A percentile compares a stretch with the other conserved stretches of the same genome.
Evolutionary conservation across 164 flowering plant genomes (phyloP).

Genomic region (Sedum album): DNA sequence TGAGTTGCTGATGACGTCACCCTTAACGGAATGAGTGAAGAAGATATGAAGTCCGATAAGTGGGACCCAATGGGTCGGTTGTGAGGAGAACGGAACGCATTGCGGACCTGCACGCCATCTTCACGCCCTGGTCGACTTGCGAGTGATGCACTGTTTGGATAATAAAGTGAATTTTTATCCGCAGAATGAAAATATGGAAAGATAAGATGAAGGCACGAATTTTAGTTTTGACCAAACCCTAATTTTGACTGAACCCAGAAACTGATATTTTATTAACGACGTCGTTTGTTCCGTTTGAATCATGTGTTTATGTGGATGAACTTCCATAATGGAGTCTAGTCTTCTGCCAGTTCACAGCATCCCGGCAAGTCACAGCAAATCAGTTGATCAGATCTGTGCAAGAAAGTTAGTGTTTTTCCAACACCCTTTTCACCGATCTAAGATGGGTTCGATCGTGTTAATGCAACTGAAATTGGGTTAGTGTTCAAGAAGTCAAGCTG

Average conservation of each 20-base stretch:
- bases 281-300: no score
- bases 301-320: no score
- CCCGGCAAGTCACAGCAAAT: no score
- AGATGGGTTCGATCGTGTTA: slow-evolving; percentile 61
- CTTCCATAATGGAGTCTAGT: no score
- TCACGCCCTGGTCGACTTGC: not conserved
- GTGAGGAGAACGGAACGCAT: slow-evolving; percentile 31
- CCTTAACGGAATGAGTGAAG: slow-evolving; percentile 11
- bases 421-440: not conserved
- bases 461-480: slow-evolving; percentile 75
- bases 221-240: no score
- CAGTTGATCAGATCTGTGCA: no score
- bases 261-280: no score
- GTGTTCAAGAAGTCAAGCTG: no score
- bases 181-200: not conserved
- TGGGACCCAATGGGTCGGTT: slow-evolving; percentile 35
- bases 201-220: no score
- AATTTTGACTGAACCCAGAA: not conserved
- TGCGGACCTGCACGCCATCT: slow-evolving; percentile 35
- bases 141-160: no score
- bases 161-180: no score
- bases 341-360: no score
- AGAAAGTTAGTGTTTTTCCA: not conserved
- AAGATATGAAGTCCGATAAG: slow-evolving; percentile 14
- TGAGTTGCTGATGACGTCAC: slow-evolving; percentile 9